Evolutionary conservation across 139 green algal species (phyloP).

Genomic region (Coelastrella sp.): DNA sequence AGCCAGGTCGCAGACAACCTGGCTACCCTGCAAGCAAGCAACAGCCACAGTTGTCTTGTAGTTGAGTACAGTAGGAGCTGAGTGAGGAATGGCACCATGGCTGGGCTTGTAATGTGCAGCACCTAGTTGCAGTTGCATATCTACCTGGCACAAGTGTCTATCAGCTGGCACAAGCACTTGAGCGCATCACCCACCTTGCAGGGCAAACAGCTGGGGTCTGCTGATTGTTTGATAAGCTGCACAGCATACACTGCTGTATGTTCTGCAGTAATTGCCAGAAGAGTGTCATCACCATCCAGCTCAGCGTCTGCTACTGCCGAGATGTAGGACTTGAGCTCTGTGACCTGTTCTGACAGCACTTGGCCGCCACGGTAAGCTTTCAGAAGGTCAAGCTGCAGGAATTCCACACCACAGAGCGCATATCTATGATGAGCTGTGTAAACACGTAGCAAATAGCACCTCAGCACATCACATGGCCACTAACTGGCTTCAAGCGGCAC

Average conservation of each 20-base stretch:
- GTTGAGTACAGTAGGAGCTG: background rate
- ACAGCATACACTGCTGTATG: slow-evolving; percentile 28
- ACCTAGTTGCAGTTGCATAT: background rate
- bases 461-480: too few species aligned
- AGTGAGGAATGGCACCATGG: background rate
- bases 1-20: slow-evolving; percentile 32
- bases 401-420: background rate
- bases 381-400: slow-evolving; percentile 8
- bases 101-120: background rate
- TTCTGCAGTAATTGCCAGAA: slow-evolving; percentile 1
- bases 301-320: slow-evolving; percentile 38
- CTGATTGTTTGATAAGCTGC: slow-evolving; percentile 6
- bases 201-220: background rate
- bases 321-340: slow-evolving; percentile 36
- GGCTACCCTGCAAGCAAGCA: slow-evolving; percentile 3
- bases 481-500: too few species aligned
- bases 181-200: slow-evolving; percentile 16
- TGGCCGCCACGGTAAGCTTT: background rate
- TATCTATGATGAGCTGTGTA: background rate
- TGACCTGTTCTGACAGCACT: slow-evolving; percentile 13
- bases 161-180: background rate
- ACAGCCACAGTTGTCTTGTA: too few species aligned
- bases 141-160: background rate
- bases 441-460: too few species aligned
- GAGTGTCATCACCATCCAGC: slow-evolving; percentile 9